Evolutionary conservation across 805 yeast genomes (phyloP), one percentile per base, ranked within the genome.

Genomic region (Osmozyma mogii): DNA sequence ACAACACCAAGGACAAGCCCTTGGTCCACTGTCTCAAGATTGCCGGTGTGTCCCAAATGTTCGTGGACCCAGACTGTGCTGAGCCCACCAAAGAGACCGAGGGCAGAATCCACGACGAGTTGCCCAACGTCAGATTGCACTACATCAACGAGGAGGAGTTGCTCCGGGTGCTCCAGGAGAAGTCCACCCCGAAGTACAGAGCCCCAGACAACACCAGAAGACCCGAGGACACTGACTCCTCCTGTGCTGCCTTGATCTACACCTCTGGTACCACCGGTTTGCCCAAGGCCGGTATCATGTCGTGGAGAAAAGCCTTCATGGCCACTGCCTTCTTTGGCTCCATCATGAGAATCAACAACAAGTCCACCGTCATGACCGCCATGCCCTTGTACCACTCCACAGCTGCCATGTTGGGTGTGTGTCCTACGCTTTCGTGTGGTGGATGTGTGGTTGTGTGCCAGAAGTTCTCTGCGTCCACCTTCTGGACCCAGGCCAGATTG

Each of bases 381-480:
- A 88, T 88, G 97, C 97, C 97, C 2, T 61, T 89, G 36, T 88
- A 89, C 50, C 97, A 88, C 54, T 84, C 95, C 1, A 88, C 96
- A 0, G 96, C 96, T 3, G 82, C 95, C 0, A 69, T 85, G 55
- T 58, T 88, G 31, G 96, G 96, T 9, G 74, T 80, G 5, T 66
- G 88, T 47, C 87, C 94, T 1, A 64, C 78, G 0, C 54, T 74
- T 27, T 48, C 55, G 4, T 61, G 58, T 24, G 95, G 95, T 28
- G 92, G 81, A 1, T 73, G 87, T 40, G 72, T 81, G 27, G 82
- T 92, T 0, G 53, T 89, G 15, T 77, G 89, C 16, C 78, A 77
- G 40, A 84, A 82, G 52, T 88, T 89, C 52, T 82, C 94, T 1
- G 78, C 89, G 5, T 67, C 80, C 3, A 73, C 83, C 4, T 85